Base-by-base conservation (phyloP, 495 filamentous ascomycete genomes). In the Aspergillus sclerotiicarbonarius region DNA sequence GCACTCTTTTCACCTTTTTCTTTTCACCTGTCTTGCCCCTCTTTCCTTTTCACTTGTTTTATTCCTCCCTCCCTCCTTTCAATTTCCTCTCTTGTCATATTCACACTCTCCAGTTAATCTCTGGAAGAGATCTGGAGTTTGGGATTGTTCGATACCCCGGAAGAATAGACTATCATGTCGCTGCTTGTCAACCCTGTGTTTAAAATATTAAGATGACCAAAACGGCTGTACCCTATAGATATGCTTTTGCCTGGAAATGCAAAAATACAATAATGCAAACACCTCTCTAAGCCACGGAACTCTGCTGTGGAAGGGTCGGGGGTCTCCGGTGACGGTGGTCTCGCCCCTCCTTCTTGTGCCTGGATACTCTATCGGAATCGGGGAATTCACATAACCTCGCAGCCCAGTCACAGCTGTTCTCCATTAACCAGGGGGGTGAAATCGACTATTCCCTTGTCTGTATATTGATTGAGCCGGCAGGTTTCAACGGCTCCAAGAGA, bases 141-240 rank as follows among this genome's bases (percentile, higher is more conserved):
- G 59, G 61, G 57, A 60, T 41, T 64, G 54, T 47, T 64, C 60
- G 66, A 68, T 68, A 68, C 66, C 66, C 66, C 58, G 62, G 65
- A 60, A 56, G 37, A 53, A 67, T 63, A 63, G 59, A 64, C 56
- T 39, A 53, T 51, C 41, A 49, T 62, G 37, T 54, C 39, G 33
- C 43, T 57, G 41, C 30, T 48, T 56, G 53, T 53, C 30, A 48
- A 18, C 21, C 21, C 48, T 57, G 41, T 52, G 48, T 60, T 55
- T 48, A 43, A 31, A 54, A 48, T 55, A 60, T 53, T 53, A 32
- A 44, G 33, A 48, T 53, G 48, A 33, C 51, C 45, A 43, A 10
- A 35, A 51, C 35, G 31, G 51, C 37, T 67, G 60, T 56, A 64
- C 51, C 53, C 60, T 51, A 63, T 29, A 54, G 59, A 21, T 21